phyloP scores from a whole-genome alignment of 352 stramenopile species.

The Phytophthora meadii region DNA sequence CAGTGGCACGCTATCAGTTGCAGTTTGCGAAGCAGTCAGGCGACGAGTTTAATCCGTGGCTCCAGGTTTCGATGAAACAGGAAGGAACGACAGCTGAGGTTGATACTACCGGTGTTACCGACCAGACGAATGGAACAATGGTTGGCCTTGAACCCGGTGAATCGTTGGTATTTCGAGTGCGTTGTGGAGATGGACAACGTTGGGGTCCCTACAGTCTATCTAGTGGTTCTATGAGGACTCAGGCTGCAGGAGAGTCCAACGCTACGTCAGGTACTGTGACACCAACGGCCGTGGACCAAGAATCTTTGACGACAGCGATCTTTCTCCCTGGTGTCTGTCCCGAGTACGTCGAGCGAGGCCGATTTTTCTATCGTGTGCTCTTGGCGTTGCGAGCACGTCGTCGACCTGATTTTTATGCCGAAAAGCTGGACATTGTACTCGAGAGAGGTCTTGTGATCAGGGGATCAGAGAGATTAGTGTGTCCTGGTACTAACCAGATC shows the following conservation, averaged over 20 bases:
- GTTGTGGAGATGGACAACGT: conserved; percentile 57
- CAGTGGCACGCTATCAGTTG: conserved; percentile 57
- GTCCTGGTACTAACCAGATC: conserved; percentile 66
- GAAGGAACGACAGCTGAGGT: conserved; percentile 45
- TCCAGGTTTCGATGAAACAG: conserved; percentile 61
- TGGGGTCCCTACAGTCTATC: conserved; percentile 78
- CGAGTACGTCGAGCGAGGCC: conserved; percentile 60
- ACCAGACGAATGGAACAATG: conserved; percentile 69
- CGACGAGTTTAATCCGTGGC: conserved; percentile 66
- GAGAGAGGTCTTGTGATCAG: conserved; percentile 63
- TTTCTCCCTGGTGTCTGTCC: conserved; percentile 74
- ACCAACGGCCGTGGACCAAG: conserved; percentile 7
- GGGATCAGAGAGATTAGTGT: conserved; percentile 60
- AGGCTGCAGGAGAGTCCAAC: conserved; percentile 3
- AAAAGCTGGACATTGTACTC: conserved; percentile 60
- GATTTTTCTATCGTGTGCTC: conserved; percentile 74
- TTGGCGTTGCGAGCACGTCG: conserved; percentile 56
- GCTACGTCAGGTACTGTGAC: conserved; percentile 19
- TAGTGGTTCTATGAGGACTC: conserved; percentile 59
- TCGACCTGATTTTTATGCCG: conserved; percentile 53
- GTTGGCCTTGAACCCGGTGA: conserved; percentile 64
- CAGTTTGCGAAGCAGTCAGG: conserved; percentile 72
- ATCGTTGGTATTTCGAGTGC: conserved; percentile 68
- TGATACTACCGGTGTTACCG: conserved; percentile 50
- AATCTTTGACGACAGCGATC: conserved; percentile 17